Evolutionary conservation across 208 protist species (phyloP), one percentile per base, ranked within the genome.

Genomic region (Vickermania ingenoplastis): DNA sequence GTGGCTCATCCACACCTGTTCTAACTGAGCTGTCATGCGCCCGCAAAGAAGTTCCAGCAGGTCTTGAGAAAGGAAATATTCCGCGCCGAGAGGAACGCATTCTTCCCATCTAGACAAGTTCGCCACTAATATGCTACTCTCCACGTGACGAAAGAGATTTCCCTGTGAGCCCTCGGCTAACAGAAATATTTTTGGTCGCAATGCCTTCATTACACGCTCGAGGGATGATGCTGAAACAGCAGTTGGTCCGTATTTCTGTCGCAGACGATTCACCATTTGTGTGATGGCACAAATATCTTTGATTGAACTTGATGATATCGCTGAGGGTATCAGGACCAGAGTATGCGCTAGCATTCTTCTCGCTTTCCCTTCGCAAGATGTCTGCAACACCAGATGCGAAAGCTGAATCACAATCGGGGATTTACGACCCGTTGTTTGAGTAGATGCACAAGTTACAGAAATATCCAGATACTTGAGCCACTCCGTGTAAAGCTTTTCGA

Each of bases 31-130:
- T 2, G 60, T 41, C 61, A 94, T 88, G 51, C 65, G 73, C 22
- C 66, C 57, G 29, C 75, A 94, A 22, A 94, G 70, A 45, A 90
- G 69, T 59, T 90, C 77, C 2, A 85, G 51, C 31, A 90, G 28
- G 54, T 93, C 86, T 0, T 73, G 71, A 5, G 73, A 57, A 13
- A 77, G 25, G 26, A 57, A 61, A 22, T 73, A 41, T 17, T 51
- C 41, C 14, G 65, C 3, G 24, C 51, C 25, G n/a, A n/a, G n/a
- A n/a, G n/a, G n/a, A n/a, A n/a, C n/a, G n/a, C n/a, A n/a, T 11
- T 53, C 28, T 25, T 85, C 74, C 61, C 77, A 81, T 13, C 79
- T 79, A 4, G 83, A 77, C 24, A 90, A 65, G 36, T 54, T 73
- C 13, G 74, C 65, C 17, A 90, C 48, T 13, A 90, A 68, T 4